phyloP scores from a whole-genome alignment of 2,329 filamentous ascomycete species.

The Colletotrichum magnum region DNA sequence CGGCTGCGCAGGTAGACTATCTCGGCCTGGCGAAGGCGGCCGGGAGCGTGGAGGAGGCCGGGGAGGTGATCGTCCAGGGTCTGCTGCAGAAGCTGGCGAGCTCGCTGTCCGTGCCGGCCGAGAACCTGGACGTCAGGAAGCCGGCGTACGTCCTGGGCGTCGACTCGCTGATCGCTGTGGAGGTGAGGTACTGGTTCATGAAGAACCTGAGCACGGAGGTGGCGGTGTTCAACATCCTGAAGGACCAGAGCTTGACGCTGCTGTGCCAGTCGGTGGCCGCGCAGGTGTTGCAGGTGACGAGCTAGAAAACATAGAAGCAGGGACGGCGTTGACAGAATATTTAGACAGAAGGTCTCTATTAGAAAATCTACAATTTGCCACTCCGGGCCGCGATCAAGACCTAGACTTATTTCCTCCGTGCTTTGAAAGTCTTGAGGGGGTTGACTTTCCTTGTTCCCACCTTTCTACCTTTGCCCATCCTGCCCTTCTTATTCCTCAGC shows the following conservation, averaged over 20 bases:
- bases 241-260: slow-evolving; percentile 17
- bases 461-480: slow-evolving; percentile 56
- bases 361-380: slow-evolving; percentile 9
- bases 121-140: slow-evolving; percentile 20
- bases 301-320: background rate
- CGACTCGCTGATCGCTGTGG: slow-evolving; percentile 24
- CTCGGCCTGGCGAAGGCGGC: slow-evolving; percentile 3
- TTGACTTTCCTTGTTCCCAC: slow-evolving; percentile 78
- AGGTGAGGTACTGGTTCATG: slow-evolving; percentile 27
- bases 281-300: background rate
- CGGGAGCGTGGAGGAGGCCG: background rate
- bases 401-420: slow-evolving; percentile 61
- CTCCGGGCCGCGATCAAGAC: background rate
- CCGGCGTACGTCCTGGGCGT: slow-evolving; percentile 25
- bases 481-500: slow-evolving; percentile 62
- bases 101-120: slow-evolving; percentile 5
- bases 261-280: slow-evolving; percentile 10
- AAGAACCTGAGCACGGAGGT: slow-evolving; percentile 16
- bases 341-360: slow-evolving; percentile 10
- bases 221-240: slow-evolving; percentile 6
- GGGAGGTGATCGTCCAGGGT: slow-evolving; percentile 8
- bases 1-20: slow-evolving; percentile 2
- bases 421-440: slow-evolving; percentile 91
- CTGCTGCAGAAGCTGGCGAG: slow-evolving; percentile 22
- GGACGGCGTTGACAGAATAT: background rate